A percentile compares a stretch with the other conserved stretches of the same genome.
Conservation (phyloP, 192 early-diverging fungal species). For the Umbelopsis sp. region DNA sequence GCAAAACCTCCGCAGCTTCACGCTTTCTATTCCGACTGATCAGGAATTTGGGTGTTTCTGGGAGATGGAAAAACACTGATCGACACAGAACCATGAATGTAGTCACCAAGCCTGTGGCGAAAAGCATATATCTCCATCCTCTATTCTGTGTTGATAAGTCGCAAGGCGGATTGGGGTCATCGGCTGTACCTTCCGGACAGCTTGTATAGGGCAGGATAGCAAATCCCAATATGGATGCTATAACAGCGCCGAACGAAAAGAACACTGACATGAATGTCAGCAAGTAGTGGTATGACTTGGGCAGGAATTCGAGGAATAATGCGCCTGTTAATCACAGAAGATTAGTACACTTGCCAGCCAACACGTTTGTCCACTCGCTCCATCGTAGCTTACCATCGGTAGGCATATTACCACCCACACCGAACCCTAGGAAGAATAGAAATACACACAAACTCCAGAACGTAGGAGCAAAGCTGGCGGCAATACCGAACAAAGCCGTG, state of each 20-base stretch:
- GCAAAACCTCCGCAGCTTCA: slow-evolving; percentile 69
- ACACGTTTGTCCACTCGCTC: neutral
- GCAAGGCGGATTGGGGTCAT: slow-evolving; percentile 32
- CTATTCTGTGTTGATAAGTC: slow-evolving; percentile 64
- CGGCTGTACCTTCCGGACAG: slow-evolving; percentile 52
- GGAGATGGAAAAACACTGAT: slow-evolving; percentile 66
- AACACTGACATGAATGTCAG: slow-evolving; percentile 85
- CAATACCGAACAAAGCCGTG: slow-evolving; percentile 69
- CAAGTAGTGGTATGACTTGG: slow-evolving; percentile 74
- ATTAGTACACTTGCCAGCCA: neutral
- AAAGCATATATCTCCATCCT: slow-evolving; percentile 82
- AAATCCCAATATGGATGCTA: slow-evolving; percentile 68
- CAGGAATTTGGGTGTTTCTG: slow-evolving; percentile 84
- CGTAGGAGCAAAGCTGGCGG: slow-evolving; percentile 66
- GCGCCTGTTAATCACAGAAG: slow-evolving; percentile 53
- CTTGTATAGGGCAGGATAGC: slow-evolving; percentile 67
- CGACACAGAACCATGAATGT: slow-evolving; percentile 72
- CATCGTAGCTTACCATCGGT: slow-evolving; percentile 49
- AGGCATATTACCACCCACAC: slow-evolving; percentile 72
- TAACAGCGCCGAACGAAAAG: slow-evolving; percentile 80
- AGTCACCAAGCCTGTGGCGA: slow-evolving; percentile 61
- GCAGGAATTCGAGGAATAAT: slow-evolving; percentile 85
- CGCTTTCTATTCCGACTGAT: slow-evolving; percentile 62
- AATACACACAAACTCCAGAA: slow-evolving; percentile 65
- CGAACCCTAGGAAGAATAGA: slow-evolving; percentile 73